Base-by-base conservation (phyloP, 768 basidiomycete species). In the Rossbeevera mucosa region DNA sequence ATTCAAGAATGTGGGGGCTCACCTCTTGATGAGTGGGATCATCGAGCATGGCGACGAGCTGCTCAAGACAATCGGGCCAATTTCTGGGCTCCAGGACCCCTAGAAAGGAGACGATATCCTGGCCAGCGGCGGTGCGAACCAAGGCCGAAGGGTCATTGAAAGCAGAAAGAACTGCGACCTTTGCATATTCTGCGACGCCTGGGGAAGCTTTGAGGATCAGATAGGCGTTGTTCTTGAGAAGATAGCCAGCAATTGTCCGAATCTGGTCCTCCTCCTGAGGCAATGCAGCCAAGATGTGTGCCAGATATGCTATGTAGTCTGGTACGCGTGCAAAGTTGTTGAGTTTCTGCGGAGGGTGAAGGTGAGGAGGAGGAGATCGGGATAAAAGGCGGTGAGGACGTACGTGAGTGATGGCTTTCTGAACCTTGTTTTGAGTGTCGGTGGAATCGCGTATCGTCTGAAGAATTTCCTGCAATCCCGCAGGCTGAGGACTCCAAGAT, bases 271-370 rank as follows among this genome's bases (percentile, higher is more conserved):
- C 88, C 72, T 97, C 93, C 54, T 81, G 77, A 2, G 85, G 78
- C 76, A 90, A 73, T 42, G 79, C 77, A 52, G 87, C 84, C 57
- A 98, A 83, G 74, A 97, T 94, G 69, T 94, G 91, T 20, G 89
- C 89, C 57, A 99, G 85, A 80, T 99, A 98, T 52, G 88, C 94
- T 54, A 93, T 86, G 70, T 96, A 98, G 70, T 96, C 93, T 43
- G 94, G 90, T 57, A 86, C 85, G 63, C 85, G 84, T 65, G 90
- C 86, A 71, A 91, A 93, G 56, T 75, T 79, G 69, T 89, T 91
- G 58, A 94, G 79, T 88, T 91, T 91, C 90, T 93, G 60, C 6
- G 53, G 20, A 42, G 54, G 59, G 53, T 47, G 44, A 44, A 50
- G 43, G 55, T 69, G 59, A 62, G 54, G 57, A 53, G 38, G 47